A percentile compares a stretch with the other conserved stretches of the same genome.
These are phyloP conservation scores for Patellaria atrata DNA, from an alignment of 495 filamentous ascomycete species.

Conservation along the genomic window DNA sequence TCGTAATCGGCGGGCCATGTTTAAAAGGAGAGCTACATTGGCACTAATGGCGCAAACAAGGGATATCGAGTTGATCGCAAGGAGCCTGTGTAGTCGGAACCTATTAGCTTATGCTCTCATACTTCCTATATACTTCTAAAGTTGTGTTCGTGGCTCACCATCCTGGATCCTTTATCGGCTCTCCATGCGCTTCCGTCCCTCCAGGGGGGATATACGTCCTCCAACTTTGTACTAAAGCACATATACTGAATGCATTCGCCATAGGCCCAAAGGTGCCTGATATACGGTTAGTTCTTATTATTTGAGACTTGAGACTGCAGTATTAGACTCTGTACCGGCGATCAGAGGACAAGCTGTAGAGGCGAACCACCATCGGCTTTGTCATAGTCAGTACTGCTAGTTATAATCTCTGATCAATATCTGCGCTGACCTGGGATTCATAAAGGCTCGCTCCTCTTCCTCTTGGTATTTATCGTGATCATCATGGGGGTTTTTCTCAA, in stretches of 20 bases:
- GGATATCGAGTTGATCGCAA: constrained; percentile 59
- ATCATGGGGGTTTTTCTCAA: constrained; percentile 30
- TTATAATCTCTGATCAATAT: background rate
- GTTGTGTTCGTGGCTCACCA: constrained; percentile 36
- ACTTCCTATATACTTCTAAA: too few relatives aligned
- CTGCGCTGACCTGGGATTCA: constrained; percentile 37
- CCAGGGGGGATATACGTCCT: constrained; percentile 44
- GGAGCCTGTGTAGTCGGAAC: constrained; percentile 35
- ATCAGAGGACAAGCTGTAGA: constrained; percentile 68
- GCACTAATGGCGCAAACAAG: constrained; percentile 53
- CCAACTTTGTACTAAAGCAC: constrained; percentile 61
- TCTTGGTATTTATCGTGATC: constrained; percentile 18
- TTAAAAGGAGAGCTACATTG: constrained; percentile 58
- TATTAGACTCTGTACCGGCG: too few relatives aligned
- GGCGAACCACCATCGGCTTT: constrained; percentile 73
- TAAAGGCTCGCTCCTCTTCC: constrained; percentile 32
- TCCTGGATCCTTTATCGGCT: constrained; percentile 47
- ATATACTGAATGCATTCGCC: constrained; percentile 68
- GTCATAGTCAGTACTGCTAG: constrained; percentile 7
- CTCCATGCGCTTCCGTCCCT: constrained; percentile 32
- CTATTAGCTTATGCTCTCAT: too few relatives aligned
- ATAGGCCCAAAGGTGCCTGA: constrained; percentile 77
- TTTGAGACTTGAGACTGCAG: too few relatives aligned
- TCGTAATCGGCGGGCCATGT: constrained; percentile 51
- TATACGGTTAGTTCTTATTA: too few relatives aligned